These are phyloP conservation scores for Penicillium paradoxum DNA, from an alignment of 495 filamentous ascomycete species.

Conservation along the genomic window DNA sequence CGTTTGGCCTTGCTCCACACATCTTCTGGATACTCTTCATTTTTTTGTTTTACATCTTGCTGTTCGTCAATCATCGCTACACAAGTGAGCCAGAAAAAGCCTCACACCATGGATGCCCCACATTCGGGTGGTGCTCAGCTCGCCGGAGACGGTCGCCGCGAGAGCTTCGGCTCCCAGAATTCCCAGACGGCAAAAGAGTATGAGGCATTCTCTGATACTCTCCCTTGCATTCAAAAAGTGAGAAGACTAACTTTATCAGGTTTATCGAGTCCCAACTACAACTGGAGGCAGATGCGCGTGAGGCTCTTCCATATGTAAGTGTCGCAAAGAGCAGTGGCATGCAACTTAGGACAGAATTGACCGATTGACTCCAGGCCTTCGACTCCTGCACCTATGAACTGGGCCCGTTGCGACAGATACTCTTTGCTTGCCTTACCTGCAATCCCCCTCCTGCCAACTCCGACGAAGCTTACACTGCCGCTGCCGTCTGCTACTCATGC, in stretches of 20 bases:
- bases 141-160: conserved; percentile 25
- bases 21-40: neutral
- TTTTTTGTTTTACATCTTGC: neutral
- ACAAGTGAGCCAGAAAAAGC: neutral
- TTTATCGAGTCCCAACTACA: conserved; percentile 86
- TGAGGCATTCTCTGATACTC: conserved; percentile 9
- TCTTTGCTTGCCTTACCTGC: conserved; percentile 91
- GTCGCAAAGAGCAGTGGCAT: neutral
- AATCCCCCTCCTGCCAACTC: conserved; percentile 66
- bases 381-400: conserved; percentile 85
- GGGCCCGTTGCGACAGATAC: conserved; percentile 75
- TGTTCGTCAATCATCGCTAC: neutral
- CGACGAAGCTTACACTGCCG: conserved; percentile 61
- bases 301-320: conserved; percentile 83
- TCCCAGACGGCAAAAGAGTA: conserved; percentile 90
- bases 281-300: conserved; percentile 90
- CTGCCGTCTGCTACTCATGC: conserved; percentile 92
- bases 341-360: conserved; percentile 9
- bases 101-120: conserved; percentile 10
- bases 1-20: neutral
- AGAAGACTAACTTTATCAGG: conserved; percentile 35
- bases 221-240: neutral
- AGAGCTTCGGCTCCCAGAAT: conserved; percentile 60
- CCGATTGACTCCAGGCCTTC: conserved; percentile 57
- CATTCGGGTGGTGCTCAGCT: neutral